A percentile compares a stretch with the other conserved stretches of the same genome.
phyloP scores from a whole-genome alignment of 2,329 filamentous ascomycete genomes.

The Cercospora citrullina region DNA sequence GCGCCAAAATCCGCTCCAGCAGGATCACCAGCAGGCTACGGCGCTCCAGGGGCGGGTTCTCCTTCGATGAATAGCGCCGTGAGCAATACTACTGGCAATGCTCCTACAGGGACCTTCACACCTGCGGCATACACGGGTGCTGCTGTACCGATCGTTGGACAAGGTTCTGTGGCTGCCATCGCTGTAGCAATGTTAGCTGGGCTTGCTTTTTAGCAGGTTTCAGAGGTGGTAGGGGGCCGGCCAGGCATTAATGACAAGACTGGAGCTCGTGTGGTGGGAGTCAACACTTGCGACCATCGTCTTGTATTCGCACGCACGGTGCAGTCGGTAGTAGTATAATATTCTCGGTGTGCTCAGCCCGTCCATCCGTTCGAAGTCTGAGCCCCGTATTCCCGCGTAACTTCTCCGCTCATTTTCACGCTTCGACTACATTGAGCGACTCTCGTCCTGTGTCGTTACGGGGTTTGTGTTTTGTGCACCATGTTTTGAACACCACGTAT shows the following conservation, averaged over 20 bases:
- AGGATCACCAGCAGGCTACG: not conserved
- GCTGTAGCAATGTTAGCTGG: not conserved
- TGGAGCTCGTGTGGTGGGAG: not conserved
- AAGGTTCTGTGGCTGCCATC: not conserved
- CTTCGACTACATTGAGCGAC: not conserved
- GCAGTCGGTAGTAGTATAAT: not conserved
- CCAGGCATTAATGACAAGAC: not conserved
- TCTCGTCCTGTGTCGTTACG: not conserved
- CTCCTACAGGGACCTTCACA: not conserved
- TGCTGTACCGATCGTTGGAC: not conserved
- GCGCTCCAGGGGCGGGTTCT: not conserved
- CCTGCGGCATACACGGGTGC: not conserved
- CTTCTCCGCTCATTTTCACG: not conserved
- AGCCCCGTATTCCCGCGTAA: not conserved
- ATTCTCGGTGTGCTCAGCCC: not conserved
- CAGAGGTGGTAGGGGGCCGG: not conserved
- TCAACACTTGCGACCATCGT: not conserved
- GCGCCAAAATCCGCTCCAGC: not conserved
- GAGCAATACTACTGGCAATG: not conserved
- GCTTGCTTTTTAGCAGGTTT: not conserved
- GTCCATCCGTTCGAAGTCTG: not conserved
- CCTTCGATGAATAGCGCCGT: not conserved
- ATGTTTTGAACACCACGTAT: not conserved
- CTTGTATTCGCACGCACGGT: not conserved
- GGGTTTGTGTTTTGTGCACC: not conserved